Evolutionary conservation across 768 basidiomycete species (phyloP), one percentile per base, ranked within the genome.

Genomic region (Agaricus subrufescens): DNA sequence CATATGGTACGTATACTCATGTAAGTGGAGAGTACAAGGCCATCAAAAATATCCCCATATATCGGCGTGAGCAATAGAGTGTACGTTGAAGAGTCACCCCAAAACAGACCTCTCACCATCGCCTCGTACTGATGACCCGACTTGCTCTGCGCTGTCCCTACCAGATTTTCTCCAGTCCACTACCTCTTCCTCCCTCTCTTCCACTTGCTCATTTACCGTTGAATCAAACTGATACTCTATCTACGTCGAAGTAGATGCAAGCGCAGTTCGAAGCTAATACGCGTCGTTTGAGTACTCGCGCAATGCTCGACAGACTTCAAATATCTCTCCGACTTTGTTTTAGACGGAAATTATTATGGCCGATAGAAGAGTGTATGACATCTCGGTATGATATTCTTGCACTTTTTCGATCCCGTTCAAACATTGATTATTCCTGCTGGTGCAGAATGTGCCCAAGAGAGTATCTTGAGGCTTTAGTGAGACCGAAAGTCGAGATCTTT

Each of bases 341-440:
- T 37, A 63, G 58, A 51, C 58, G 56, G 14, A 61, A 61, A 48
- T 52, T 63, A 37, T n/a, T 31, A 38, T 61, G 62, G 62, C 58
- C 56, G 8, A 34, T 39, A 45, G 53, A 43, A 31, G 52, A 57
- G 26, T 37, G 31, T 4, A 23, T 50, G n/a, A 54, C 34, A 14
- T 43, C 54, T n/a, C 42, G 27, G 58, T 60, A 40, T 4, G 47
- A 52, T n/a, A 8, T 34, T 19, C 2, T 6, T 10, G 3, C 7
- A 19, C 19, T 19, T 19, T 19, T n/a, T 29, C 11, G 9, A 34
- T 7, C 39, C 12, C 3, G 25, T 31, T 10, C 23, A 6, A 8
- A 31, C 26, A 15, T 42, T 8, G 2, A 15, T 26, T n/a, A 11
- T 19, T 29, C 26, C 8, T n/a, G 4, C 14, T 30, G 14, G 23